Evolutionary conservation across 495 filamentous ascomycete species (phyloP).

Genomic region (Lepidopterella palustris): DNA sequence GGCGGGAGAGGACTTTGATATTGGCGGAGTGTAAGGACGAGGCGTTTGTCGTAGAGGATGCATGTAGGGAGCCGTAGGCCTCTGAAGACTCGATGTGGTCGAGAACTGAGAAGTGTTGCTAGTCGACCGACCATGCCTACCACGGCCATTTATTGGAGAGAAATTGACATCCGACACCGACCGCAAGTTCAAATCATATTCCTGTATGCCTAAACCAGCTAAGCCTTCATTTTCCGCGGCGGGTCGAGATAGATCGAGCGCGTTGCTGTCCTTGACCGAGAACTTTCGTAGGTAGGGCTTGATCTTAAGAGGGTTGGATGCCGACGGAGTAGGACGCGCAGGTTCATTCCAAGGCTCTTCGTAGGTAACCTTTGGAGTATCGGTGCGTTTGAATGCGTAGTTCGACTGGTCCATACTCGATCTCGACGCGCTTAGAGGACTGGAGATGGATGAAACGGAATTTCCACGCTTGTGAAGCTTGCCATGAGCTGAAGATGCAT

Average conservation of each 20-base stretch:
- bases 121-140: slow-evolving; percentile 48
- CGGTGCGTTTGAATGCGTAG: slow-evolving; percentile 30
- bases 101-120: slow-evolving; percentile 54
- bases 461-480: slow-evolving; percentile 38
- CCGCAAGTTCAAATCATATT: slow-evolving; percentile 37
- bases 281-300: slow-evolving; percentile 55
- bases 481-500: slow-evolving; percentile 23
- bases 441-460: slow-evolving; percentile 32
- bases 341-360: slow-evolving; percentile 29
- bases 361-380: slow-evolving; percentile 35
- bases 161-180: slow-evolving; percentile 38
- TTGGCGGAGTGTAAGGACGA: slow-evolving; percentile 50
- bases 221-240: slow-evolving; percentile 52
- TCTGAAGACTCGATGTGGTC: slow-evolving; percentile 43
- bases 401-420: slow-evolving; percentile 3
- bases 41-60: slow-evolving; percentile 57
- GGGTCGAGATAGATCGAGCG: slow-evolving; percentile 50
- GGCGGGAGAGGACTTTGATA: slow-evolving; percentile 46
- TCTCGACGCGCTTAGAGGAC: slow-evolving; percentile 12
- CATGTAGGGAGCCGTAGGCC: slow-evolving; percentile 48
- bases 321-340: slow-evolving; percentile 8
- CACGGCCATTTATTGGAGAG: slow-evolving; percentile 28
- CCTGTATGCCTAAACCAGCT: slow-evolving; percentile 48
- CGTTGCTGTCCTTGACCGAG: slow-evolving; percentile 43
- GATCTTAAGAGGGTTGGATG: slow-evolving; percentile 39